phyloP scores from a whole-genome alignment of 768 basidiomycete genomes.

The Hericium erinaceus region DNA sequence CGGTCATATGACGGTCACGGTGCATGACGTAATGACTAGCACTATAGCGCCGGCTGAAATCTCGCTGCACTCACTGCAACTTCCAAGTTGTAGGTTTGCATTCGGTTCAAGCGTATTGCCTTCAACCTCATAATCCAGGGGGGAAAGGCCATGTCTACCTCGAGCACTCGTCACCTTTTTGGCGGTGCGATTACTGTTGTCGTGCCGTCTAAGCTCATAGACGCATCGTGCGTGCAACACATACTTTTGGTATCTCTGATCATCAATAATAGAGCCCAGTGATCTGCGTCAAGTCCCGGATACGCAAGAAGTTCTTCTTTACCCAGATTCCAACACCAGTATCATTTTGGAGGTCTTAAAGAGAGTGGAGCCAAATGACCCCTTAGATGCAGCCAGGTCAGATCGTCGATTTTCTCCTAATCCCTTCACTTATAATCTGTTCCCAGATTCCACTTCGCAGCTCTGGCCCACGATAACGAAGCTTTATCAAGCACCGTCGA shows the following conservation, averaged over 20 bases:
- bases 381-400: slow-evolving; percentile 62
- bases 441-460: slow-evolving; percentile 83
- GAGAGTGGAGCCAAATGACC: slow-evolving; percentile 49
- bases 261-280: slow-evolving; percentile 24
- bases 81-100: too few species aligned
- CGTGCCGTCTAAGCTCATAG: slow-evolving; percentile 51
- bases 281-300: slow-evolving; percentile 82
- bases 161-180: slow-evolving; percentile 49
- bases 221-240: slow-evolving; percentile 70
- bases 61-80: too few species aligned
- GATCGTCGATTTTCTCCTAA: not conserved
- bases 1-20: not conserved
- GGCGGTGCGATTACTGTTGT: slow-evolving; percentile 74
- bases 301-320: slow-evolving; percentile 88
- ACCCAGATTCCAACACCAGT: slow-evolving; percentile 56
- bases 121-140: not conserved
- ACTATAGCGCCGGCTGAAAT: too few species aligned
- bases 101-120: too few species aligned
- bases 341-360: slow-evolving; percentile 81
- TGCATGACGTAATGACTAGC: too few species aligned
- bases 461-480: slow-evolving; percentile 85
- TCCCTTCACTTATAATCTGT: slow-evolving; percentile 2
- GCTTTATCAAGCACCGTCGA: slow-evolving; percentile 45
- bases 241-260: not conserved
- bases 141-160: slow-evolving; percentile 4